Percentiles rank a stretch among this genome's conserved stretches.
Evolutionary conservation across 768 basidiomycete genomes (phyloP).

Genomic region (Kwoniella sp.): DNA sequence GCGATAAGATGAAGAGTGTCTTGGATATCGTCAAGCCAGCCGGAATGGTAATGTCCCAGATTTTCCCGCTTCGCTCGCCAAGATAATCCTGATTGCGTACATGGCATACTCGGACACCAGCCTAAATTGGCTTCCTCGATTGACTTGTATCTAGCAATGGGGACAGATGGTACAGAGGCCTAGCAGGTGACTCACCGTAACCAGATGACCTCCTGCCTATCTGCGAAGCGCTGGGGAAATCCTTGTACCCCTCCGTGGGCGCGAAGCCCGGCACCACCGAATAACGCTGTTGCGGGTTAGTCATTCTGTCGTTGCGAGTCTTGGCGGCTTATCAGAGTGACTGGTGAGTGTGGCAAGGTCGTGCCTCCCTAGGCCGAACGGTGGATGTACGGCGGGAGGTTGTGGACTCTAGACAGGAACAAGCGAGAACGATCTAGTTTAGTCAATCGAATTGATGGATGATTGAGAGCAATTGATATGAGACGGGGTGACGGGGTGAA

Average conservation of each 20-base stretch:
- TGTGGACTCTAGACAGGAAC: no score
- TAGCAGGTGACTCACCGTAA: slow-evolving; percentile 15
- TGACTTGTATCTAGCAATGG: neutral
- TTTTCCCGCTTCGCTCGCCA: neutral
- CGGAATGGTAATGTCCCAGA: slow-evolving; percentile 1
- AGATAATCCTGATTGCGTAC: neutral
- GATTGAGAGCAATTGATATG: no score
- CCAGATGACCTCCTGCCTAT: slow-evolving; percentile 12
- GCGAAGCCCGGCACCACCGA: slow-evolving; percentile 21
- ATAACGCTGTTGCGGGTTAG: slow-evolving; percentile 17
- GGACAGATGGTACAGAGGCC: no score
- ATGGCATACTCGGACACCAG: no score
- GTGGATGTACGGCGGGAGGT: no score
- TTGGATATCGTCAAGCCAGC: neutral
- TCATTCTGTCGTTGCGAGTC: neutral
- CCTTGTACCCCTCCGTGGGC: slow-evolving; percentile 5
- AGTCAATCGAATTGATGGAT: no score
- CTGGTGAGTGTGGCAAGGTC: no score
- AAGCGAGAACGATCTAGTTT: no score
- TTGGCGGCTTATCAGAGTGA: neutral
- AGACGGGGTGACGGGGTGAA: no score
- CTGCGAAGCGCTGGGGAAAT: slow-evolving; percentile 4
- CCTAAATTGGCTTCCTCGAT: no score
- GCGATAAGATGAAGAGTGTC: neutral
- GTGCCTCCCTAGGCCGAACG: no score